Base-by-base conservation (phyloP, 1,284 basidiomycete species). In the Coniferiporia weirii region DNA sequence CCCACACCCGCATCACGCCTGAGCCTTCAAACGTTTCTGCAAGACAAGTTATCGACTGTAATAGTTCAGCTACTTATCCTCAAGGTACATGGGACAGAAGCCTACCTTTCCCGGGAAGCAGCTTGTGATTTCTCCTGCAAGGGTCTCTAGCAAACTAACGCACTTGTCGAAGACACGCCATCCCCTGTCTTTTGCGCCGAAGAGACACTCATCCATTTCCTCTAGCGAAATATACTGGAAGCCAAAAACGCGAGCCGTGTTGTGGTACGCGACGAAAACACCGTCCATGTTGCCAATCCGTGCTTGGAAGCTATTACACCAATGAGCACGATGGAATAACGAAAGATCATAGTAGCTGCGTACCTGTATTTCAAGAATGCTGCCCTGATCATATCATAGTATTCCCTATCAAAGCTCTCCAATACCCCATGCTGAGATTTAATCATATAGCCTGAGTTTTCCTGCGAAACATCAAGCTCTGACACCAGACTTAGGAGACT, bases 261-360 rank as follows among this genome's bases (percentile, higher is more conserved):
- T 98, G 72, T 99, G 96, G 70, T 97, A 98, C 8, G 95, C 92
- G 34, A 98, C 84, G 66, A 99, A 85, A 27, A 97, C 89, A 13
- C 96, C 96, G 68, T 98, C 95, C 96, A 99, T 99, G 68, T 90
- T 85, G 1, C 96, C 96, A 63, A 99, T 98, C 4, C 96, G 86
- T 0, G 84, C 95, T 79, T 99, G 96, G 76, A 98, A 92, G 66
- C 91, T 92, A n/a, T 15, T 50, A 43, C 3, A n/a, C 34, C n/a
- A 17, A 15, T 50, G 17, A 36, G 22, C 19, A 10, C 38, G 38
- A 54, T 34, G 15, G 19, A 53, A 35, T 7, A 12, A 1, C 4
- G 38, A 27, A 22, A 61, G 40, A 48, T 68, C 74, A 59, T 12
- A 12, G 15, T 12, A 40, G 9, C 15, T 40, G 38, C 38, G 9